Percentiles rank a stretch among this genome's conserved stretches.
Conservation (phyloP, 2,329 filamentous ascomycete genomes). For the Claviceps spartinae region DNA sequence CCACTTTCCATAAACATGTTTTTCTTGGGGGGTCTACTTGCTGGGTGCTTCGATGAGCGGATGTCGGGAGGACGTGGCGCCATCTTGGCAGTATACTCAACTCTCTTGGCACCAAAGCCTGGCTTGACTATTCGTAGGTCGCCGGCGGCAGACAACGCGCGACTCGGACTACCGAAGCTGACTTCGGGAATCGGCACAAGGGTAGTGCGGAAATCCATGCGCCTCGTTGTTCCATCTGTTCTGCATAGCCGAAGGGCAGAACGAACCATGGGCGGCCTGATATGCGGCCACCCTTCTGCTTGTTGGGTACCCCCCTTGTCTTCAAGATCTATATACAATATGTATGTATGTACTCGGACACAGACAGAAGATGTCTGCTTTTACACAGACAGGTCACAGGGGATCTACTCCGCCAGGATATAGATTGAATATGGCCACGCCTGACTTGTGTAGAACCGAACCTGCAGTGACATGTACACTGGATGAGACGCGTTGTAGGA, state of each 20-base stretch:
- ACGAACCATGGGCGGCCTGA: neutral
- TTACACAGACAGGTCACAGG: no score
- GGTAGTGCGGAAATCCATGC: neutral
- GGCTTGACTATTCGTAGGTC: no score
- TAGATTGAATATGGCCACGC: no score
- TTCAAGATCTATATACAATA: neutral
- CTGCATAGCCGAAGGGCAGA: slow-evolving; percentile 3
- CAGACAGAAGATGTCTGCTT: neutral
- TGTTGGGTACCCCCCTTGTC: neutral
- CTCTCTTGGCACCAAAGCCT: neutral
- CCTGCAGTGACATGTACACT: no score
- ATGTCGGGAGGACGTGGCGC: no score
- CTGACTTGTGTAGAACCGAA: no score
- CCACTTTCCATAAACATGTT: no score
- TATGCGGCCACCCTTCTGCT: neutral
- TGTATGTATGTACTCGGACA: neutral
- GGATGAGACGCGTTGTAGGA: neutral
- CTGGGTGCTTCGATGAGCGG: no score
- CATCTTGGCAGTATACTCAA: neutral
- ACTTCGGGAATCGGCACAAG: neutral
- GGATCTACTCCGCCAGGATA: no score
- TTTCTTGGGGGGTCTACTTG: no score
- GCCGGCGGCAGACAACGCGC: no score
- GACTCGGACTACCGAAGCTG: neutral
- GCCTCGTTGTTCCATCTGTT: neutral